Percentiles rank a stretch among this genome's conserved stretches.
phyloP scores from a whole-genome alignment of 768 basidiomycete species.

The Hypsizygus marmoreus region DNA sequence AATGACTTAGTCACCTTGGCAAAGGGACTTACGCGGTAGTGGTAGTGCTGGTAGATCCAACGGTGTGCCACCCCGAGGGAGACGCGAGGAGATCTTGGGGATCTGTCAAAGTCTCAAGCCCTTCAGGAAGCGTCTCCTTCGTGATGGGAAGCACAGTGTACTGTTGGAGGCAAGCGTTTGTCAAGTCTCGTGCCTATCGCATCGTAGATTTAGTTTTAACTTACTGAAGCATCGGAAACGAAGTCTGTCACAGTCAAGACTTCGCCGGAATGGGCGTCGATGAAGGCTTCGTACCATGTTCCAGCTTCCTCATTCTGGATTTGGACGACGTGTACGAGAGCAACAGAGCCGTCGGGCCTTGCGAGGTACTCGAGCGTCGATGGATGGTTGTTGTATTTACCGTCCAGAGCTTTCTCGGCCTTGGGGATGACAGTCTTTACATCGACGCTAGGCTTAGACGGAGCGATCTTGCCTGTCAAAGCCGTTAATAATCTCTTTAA shows the following conservation, averaged over 20 bases:
- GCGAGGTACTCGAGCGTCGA: slow-evolving; percentile 43
- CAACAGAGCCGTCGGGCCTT: slow-evolving; percentile 36
- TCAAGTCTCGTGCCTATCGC: background rate
- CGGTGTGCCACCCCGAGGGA: slow-evolving; percentile 46
- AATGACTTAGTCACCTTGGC: slow-evolving; percentile 39
- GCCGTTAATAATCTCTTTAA: background rate
- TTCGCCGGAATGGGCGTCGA: slow-evolving; percentile 55
- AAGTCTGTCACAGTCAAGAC: slow-evolving; percentile 54
- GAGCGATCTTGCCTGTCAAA: slow-evolving; percentile 29
- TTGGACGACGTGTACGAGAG: slow-evolving; percentile 43
- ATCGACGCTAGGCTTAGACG: slow-evolving; percentile 39
- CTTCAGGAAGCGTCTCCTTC: slow-evolving; percentile 46
- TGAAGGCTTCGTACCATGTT: slow-evolving; percentile 59
- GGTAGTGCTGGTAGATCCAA: slow-evolving; percentile 23
- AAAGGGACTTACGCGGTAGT: slow-evolving; percentile 23
- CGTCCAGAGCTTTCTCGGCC: slow-evolving; percentile 38
- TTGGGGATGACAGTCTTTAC: slow-evolving; percentile 35
- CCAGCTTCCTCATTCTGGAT: slow-evolving; percentile 34
- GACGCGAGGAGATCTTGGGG: slow-evolving; percentile 51
- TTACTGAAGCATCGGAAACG: slow-evolving; percentile 42
- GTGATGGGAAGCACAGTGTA: slow-evolving; percentile 46
- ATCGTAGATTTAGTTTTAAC: slow-evolving; percentile 9
- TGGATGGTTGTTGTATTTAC: slow-evolving; percentile 41
- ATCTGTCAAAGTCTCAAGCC: slow-evolving; percentile 43
- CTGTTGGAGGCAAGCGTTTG: slow-evolving; percentile 23